Evolutionary conservation across 1,139 yeast genomes (phyloP).

Genomic region (Hansenula sp.): DNA sequence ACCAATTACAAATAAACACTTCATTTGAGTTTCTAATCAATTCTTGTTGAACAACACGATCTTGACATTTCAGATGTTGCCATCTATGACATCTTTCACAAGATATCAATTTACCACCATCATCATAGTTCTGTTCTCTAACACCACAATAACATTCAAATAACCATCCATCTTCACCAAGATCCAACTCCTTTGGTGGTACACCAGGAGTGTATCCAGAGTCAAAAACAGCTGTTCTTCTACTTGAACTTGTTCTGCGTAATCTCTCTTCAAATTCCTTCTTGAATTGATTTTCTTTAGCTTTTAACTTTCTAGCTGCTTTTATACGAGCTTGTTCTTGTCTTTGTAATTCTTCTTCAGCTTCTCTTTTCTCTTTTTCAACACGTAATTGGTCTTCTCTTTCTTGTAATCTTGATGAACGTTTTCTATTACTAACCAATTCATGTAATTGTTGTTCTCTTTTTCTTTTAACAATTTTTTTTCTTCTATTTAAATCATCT

Average conservation of each 20-base stretch:
- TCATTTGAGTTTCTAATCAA: conserved; percentile 20
- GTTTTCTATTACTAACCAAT: conserved; percentile 44
- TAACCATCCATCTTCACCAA: conserved; percentile 28
- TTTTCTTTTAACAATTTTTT: conserved; percentile 36
- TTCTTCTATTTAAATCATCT: conserved; percentile 37
- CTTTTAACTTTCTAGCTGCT: conserved; percentile 19
- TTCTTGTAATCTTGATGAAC: conserved; percentile 45
- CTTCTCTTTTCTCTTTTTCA: conserved; percentile 23
- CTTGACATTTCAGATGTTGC: conserved; percentile 36
- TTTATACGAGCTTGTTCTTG: conserved; percentile 19
- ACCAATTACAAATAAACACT: conserved; percentile 23
- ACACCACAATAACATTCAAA: conserved; percentile 38
- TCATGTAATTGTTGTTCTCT: conserved; percentile 45
- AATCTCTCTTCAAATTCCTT: conserved; percentile 20
- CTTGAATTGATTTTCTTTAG: conserved; percentile 16
- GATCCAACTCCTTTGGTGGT: conserved; percentile 12
- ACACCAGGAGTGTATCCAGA: not conserved
- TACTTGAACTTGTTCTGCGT: conserved; percentile 13
- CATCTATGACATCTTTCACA: conserved; percentile 37
- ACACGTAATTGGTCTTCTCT: conserved; percentile 39
- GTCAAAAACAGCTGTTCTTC: conserved; percentile 12
- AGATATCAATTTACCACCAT: conserved; percentile 30
- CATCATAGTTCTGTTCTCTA: conserved; percentile 34
- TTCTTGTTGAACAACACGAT: conserved; percentile 21
- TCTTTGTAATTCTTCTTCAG: conserved; percentile 20